Evolutionary conservation across 176 grass and related monocot species (phyloP), one percentile per base, ranked within the genome.

Genomic region (Raddia distichophylla): DNA sequence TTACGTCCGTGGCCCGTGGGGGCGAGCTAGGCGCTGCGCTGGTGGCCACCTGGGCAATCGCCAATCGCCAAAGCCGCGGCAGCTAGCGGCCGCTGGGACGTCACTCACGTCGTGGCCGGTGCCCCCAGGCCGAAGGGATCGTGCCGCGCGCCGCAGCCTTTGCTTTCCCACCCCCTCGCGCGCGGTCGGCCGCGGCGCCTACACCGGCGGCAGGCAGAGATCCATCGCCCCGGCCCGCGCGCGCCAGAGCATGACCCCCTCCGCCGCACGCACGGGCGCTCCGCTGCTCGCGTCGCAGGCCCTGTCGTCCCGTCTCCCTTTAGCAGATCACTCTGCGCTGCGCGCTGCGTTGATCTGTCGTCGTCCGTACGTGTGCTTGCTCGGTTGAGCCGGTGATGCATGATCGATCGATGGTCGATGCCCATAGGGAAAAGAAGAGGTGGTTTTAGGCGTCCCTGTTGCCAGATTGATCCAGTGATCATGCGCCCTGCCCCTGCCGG

Each of bases 131-230:
- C 78, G 3, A 51, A 60, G 37, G 22, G 60, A 57, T 27, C 27
- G 27, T 27, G 27, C 27, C 27, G 27, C 27, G 27, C 27, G 27
- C 27, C 4, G 44, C 80, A 83, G 80, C 60, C 80, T 73, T 66
- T 50, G 60, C 68, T 82, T 84, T 82, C 10, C 18, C 52, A 53
- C 60, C 76, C 44, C 14, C 3, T 27, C 77, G 12, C 27, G 8
- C 81, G 32, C 43, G 87, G 87, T 89, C 87, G 87, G 87, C 82
- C 79, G 67, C 67, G 10, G 79, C 18, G 67, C 56, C 12, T 37
- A 61, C 87, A 75, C 27, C 53, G 67, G 86, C 34, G 58, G 85
- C 84, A 86, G 71, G 32, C 27, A 27, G 27, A 27, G 27, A 27
- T 27, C 27, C 27, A 27, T 27, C 27, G 27, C 27, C 27, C 27